A percentile compares a stretch with the other conserved stretches of the same genome.
Conservation (phyloP, 2,329 filamentous ascomycete genomes). For the Talaromyces sp. region DNA sequence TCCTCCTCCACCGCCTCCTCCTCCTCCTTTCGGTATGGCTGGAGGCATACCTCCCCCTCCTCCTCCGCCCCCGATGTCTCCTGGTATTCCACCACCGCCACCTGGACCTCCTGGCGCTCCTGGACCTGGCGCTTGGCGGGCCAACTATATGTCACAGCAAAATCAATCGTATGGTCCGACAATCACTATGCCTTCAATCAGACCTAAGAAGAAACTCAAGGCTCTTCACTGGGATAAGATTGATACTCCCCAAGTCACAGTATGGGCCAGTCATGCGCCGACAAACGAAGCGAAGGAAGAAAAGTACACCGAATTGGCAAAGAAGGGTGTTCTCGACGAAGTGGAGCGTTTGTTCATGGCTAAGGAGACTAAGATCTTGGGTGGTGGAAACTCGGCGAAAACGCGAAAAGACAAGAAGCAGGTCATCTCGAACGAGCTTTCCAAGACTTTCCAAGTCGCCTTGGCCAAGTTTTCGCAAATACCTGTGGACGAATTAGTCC, state of each 20-base stretch:
- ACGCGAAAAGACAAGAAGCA: conserved; percentile 97
- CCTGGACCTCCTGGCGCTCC: conserved; percentile 45
- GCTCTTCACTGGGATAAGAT: conserved; percentile 99
- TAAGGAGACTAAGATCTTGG: conserved; percentile 85
- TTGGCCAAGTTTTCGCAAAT: conserved; percentile 87
- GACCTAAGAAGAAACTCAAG: conserved; percentile 99
- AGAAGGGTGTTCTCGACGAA: conserved; percentile 93
- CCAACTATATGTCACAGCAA: conserved; percentile 67
- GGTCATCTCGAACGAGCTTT: conserved; percentile 84
- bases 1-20: conserved; percentile 36
- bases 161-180: conserved; percentile 52
- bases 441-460: conserved; percentile 87
- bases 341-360: conserved; percentile 97
- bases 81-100: conserved; percentile 36
- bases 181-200: conserved; percentile 69
- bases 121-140: conserved; percentile 53
- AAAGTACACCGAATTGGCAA: conserved; percentile 88
- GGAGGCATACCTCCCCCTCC: conserved; percentile 42
- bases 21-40: conserved; percentile 20
- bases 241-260: conserved; percentile 81
- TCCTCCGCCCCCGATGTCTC: conserved; percentile 46
- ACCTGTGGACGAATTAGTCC: conserved; percentile 76
- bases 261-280: conserved; percentile 83
- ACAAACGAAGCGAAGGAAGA: conserved; percentile 88
- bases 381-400: conserved; percentile 57